A percentile compares a stretch with the other conserved stretches of the same genome.
phyloP scores from a whole-genome alignment of 1,284 basidiomycete species.

The Tilletia caries region DNA sequence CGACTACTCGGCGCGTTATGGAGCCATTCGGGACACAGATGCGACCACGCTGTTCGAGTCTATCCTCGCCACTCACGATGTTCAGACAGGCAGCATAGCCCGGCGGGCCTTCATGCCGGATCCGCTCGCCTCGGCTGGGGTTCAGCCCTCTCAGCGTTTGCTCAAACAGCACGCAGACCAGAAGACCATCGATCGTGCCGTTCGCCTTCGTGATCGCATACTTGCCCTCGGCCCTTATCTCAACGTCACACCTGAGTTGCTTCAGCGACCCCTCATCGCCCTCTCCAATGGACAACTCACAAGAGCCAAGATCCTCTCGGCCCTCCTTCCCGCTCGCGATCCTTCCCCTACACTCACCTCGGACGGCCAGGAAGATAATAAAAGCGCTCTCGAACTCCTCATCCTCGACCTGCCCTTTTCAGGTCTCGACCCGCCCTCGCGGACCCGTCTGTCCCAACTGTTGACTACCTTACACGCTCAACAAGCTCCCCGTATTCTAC shows the following conservation, averaged over 20 bases:
- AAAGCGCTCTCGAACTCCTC: constrained; percentile 60
- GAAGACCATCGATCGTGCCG: constrained; percentile 11
- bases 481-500: constrained; percentile 62
- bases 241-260: constrained; percentile 31
- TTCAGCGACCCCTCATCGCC: constrained; percentile 54
- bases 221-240: constrained; percentile 32
- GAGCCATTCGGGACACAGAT: constrained; percentile 47
- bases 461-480: constrained; percentile 64
- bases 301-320: constrained; percentile 75
- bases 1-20: constrained; percentile 47
- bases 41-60: constrained; percentile 44
- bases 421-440: constrained; percentile 28
- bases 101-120: constrained; percentile 35
- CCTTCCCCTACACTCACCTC: background rate
- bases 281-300: constrained; percentile 91
- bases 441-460: constrained; percentile 24
- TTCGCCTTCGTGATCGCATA: constrained; percentile 25
- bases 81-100: constrained; percentile 37
- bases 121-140: constrained; percentile 24
- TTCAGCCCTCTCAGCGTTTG: background rate
- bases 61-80: constrained; percentile 38
- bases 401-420: constrained; percentile 40
- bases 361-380: constrained; percentile 54
- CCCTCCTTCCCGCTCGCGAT: constrained; percentile 63
- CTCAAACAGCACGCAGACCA: background rate